phyloP scores from a whole-genome alignment of 345 rosid species.

The Pugionium dolabratum region DNA sequence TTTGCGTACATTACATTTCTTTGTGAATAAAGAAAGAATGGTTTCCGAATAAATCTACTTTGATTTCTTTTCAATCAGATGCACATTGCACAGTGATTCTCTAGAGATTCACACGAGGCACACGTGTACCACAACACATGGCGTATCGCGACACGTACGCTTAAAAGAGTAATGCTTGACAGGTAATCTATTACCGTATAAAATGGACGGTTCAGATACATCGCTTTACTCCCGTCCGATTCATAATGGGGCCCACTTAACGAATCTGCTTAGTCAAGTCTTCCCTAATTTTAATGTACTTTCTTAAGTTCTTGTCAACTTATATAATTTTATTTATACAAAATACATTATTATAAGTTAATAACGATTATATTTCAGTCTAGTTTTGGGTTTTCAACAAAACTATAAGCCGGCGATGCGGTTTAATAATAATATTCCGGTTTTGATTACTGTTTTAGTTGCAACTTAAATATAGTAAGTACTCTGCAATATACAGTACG shows the following conservation, averaged over 20 bases:
- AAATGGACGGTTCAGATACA: conserved; percentile 13
- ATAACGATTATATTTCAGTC: not conserved
- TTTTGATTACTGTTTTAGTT: not conserved
- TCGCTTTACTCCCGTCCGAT: conserved; percentile 21
- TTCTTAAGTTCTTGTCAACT: not conserved
- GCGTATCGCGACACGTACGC: conserved; percentile 22
- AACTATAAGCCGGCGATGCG: conserved; percentile 21
- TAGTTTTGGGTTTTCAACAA: conserved; percentile 14
- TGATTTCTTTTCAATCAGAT: not conserved
- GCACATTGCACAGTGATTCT: not conserved
- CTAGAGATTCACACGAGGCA: conserved; percentile 5
- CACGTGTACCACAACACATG: conserved; percentile 26
- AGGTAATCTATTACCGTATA: conserved; percentile 14
- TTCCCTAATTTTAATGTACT: not conserved
- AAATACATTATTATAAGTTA: no score
- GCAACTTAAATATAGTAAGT: no score
- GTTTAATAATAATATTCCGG: conserved; percentile 16
- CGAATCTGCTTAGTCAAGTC: conserved; percentile 32
- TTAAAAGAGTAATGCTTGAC: conserved; percentile 9
- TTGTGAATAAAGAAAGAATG: no score
- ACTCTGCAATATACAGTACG: not conserved
- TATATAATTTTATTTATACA: no score
- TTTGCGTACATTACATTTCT: no score
- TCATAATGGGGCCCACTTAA: conserved; percentile 11
- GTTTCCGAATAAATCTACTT: not conserved